Conservation (phyloP, 2,329 filamentous ascomycete genomes). For the Calonectria henricotiae region DNA sequence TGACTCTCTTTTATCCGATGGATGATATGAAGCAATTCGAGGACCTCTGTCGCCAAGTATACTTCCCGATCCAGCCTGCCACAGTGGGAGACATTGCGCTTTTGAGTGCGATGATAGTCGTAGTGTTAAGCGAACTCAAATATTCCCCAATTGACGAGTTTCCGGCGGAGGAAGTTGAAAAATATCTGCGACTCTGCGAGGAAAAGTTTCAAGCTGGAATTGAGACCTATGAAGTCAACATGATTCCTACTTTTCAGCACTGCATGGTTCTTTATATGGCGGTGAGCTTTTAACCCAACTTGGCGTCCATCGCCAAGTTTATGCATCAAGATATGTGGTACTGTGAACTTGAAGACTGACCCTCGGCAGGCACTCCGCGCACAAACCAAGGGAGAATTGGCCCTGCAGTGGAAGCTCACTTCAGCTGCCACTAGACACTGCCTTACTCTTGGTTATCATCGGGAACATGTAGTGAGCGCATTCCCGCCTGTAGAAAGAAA, state of each 20-base stretch:
- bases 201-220: constrained; percentile 7
- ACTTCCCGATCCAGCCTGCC: constrained; percentile 10
- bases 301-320: no score
- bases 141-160: neutral
- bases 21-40: constrained; percentile 1
- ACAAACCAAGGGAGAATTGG: constrained; percentile 4
- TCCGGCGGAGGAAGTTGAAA: neutral
- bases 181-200: neutral
- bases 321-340: neutral
- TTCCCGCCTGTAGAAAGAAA: neutral
- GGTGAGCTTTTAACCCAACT: neutral
- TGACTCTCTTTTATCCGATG: constrained; percentile 13
- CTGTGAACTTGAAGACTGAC: neutral
- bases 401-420: constrained; percentile 5
- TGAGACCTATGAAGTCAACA: constrained; percentile 10
- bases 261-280: constrained; percentile 4
- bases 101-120: constrained; percentile 4
- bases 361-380: neutral
- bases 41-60: constrained; percentile 4
- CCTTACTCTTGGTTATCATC: neutral
- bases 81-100: constrained; percentile 3
- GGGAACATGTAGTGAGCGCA: neutral
- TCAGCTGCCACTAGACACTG: neutral
- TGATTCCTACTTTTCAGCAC: constrained; percentile 5
- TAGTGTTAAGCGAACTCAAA: neutral